Evolutionary conservation across 768 basidiomycete genomes (phyloP), one percentile per base, ranked within the genome.

Genomic region (Mycena vitilis): DNA sequence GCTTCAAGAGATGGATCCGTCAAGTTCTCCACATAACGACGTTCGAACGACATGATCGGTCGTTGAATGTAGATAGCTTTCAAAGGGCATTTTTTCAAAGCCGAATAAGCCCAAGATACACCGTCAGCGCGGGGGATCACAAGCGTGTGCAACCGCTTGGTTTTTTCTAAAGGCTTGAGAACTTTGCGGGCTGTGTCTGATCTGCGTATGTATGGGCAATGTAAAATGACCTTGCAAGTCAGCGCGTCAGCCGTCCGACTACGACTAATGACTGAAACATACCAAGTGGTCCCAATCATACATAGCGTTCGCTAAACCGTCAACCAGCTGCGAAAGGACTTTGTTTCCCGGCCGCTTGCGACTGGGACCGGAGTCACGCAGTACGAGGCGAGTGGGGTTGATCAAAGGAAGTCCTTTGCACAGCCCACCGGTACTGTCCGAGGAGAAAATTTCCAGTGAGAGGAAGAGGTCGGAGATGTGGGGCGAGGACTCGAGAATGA

Each of bases 351-450:
- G 4, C 20, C 10, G 20, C 34, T 54, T 37, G 48, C 13, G 12
- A 4, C 30, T 23, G 1, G 18, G 12, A 4, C 30, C 36, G 1
- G 18, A 11, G 15, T 63, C 61, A 1, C 45, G 30, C 34, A 68
- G 18, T 18, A 68, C 63, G 11, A 68, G 40, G 20, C 62, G 62
- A 3, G 56, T 53, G 13, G 67, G 67, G 23, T 63, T 68, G 10
- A 68, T 60, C 0, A 63, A 22, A 30, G n/a, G 7, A 12, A 68
- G 67, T n/a, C 67, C 67, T 5, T 48, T 58, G 51, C 67, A 68
- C 2, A 68, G 22, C 4, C 66, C 60, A 18, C 0, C n/a, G 56
- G 67, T 63, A 44, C 48, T 68, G n/a, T 63, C 67, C 15, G 62
- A 25, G 15, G 57, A 30, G 1, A n/a, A 59, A 30, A 68, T 59